A percentile compares a stretch with the other conserved stretches of the same genome.
These are phyloP conservation scores for Canariomyces notabilis DNA, from an alignment of 2,329 filamentous ascomycete species.

Conservation along the genomic window DNA sequence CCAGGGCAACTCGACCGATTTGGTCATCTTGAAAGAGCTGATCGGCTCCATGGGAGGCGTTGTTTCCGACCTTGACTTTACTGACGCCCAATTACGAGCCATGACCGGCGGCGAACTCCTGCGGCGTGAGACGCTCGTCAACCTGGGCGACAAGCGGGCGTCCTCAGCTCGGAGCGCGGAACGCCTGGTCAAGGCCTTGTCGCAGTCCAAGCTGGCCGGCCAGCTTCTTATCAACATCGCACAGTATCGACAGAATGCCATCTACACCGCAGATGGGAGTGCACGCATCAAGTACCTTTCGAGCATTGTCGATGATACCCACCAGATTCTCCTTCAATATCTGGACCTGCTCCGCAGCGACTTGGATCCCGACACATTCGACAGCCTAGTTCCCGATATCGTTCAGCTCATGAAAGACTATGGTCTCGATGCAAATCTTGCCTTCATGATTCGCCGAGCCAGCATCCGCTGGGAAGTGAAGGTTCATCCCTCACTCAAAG, in stretches of 20 bases:
- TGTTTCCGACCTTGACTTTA: constrained; percentile 79
- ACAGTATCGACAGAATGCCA: constrained; percentile 82
- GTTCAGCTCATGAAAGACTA: constrained; percentile 69
- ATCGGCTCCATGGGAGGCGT: constrained; percentile 93
- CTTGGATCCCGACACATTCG: constrained; percentile 69
- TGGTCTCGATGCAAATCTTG: constrained; percentile 72
- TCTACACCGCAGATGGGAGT: constrained; percentile 66
- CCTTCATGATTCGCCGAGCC: constrained; percentile 76
- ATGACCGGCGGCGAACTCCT: constrained; percentile 83
- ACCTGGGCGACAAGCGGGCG: constrained; percentile 76
- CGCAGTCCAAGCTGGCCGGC: constrained; percentile 71
- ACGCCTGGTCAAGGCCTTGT: constrained; percentile 73
- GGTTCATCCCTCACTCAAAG: constrained; percentile 9
- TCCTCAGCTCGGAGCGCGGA: constrained; percentile 69
- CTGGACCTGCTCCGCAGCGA: constrained; percentile 83
- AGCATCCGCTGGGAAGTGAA: constrained; percentile 58
- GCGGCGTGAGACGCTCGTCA: constrained; percentile 72
- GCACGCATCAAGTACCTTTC: constrained; percentile 85
- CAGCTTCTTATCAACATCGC: constrained; percentile 85
- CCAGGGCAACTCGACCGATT: constrained; percentile 77
- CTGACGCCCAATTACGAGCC: constrained; percentile 77
- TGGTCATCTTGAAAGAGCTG: constrained; percentile 87
- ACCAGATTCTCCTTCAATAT: constrained; percentile 80
- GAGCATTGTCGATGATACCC: constrained; percentile 84
- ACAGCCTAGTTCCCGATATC: constrained; percentile 70